A percentile compares a stretch with the other conserved stretches of the same genome.
phyloP scores from a whole-genome alignment of 2,329 filamentous ascomycete species.

The Neoscytalidium dimidiatum region DNA sequence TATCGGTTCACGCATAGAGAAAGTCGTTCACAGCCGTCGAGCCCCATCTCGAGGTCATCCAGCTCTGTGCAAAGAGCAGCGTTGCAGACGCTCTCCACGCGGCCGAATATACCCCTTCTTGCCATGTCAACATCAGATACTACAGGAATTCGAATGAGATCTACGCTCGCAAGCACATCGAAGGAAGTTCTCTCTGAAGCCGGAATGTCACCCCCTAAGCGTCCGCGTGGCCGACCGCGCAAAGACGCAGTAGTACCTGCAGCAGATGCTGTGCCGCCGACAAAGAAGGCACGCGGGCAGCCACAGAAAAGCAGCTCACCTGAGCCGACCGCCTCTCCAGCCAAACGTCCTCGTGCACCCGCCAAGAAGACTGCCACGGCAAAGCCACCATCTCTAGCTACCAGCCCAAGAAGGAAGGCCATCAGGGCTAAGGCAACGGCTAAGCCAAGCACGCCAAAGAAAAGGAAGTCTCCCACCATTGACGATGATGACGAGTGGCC shows the following conservation, averaged over 20 bases:
- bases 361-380: slow-evolving; percentile 14
- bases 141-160: neutral
- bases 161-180: neutral
- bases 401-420: neutral
- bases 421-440: too few species aligned
- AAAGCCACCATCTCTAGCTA: neutral
- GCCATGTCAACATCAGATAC: neutral
- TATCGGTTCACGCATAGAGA: neutral
- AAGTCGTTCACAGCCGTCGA: neutral
- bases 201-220: neutral
- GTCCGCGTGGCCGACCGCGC: neutral
- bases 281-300: neutral
- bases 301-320: neutral
- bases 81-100: neutral
- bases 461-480: neutral
- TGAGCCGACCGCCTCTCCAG: neutral
- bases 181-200: neutral
- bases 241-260: neutral
- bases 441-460: neutral
- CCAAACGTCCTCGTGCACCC: slow-evolving; percentile 22
- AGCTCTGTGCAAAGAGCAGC: neutral
- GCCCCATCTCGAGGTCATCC: neutral
- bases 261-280: neutral
- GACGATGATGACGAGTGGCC: slow-evolving; percentile 25
- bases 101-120: neutral